Evolutionary conservation across 257 asterid genomes (phyloP).

Genomic region (Penstemon barbatus): DNA sequence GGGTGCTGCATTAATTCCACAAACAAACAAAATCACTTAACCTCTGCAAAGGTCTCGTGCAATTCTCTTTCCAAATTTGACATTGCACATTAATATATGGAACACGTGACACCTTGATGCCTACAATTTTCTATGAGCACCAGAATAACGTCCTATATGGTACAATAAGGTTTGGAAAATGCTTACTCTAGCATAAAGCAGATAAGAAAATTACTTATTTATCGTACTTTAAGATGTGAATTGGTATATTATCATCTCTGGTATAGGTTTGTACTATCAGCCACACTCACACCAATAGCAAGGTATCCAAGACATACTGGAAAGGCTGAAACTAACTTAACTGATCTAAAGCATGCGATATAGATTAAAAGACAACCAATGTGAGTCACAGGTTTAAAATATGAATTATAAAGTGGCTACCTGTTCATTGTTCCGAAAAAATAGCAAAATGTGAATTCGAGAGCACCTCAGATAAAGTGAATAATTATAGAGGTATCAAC

Average conservation of each 20-base stretch:
- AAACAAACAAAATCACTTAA: too few relatives aligned
- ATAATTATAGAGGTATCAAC: conserved; percentile 1
- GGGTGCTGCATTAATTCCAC: neutral
- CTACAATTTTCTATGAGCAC: neutral
- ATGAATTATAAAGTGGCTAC: neutral
- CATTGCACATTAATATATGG: neutral
- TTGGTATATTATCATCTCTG: conserved; percentile 6
- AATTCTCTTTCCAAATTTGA: conserved; percentile 6
- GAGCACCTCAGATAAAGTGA: conserved; percentile 1
- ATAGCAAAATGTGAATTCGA: neutral
- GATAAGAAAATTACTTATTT: neutral
- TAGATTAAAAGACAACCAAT: neutral
- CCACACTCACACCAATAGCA: conserved; percentile 4
- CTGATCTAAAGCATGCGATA: neutral
- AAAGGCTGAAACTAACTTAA: conserved; percentile 2
- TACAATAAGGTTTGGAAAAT: conserved; percentile 11
- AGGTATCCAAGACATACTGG: neutral
- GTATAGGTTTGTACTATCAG: neutral
- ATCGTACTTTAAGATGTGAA: neutral
- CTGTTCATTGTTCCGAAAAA: neutral
- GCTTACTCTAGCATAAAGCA: neutral
- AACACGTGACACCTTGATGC: conserved; percentile 16
- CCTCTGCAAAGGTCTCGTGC: neutral
- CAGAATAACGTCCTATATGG: neutral
- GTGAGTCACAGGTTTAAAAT: neutral